Evolutionary conservation across 805 yeast species (phyloP).

Genomic region (Kazachstania martiniae): DNA sequence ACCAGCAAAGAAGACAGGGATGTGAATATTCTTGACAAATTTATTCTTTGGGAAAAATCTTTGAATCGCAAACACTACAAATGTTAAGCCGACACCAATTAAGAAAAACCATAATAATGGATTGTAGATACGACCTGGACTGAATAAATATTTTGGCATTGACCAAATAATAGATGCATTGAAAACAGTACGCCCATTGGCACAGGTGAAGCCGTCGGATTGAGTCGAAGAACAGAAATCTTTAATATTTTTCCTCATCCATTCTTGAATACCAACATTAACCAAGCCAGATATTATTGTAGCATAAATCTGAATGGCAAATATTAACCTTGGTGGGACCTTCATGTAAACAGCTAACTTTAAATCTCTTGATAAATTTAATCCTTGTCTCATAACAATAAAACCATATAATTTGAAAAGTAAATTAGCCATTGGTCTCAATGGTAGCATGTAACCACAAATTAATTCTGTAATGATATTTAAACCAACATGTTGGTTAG

Average conservation of each 20-base stretch:
- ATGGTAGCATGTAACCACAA: conserved; percentile 51
- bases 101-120: conserved; percentile 46
- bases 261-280: conserved; percentile 31
- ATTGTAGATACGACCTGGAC: conserved; percentile 40
- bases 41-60: conserved; percentile 20
- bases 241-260: conserved; percentile 30
- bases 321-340: conserved; percentile 45
- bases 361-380: conserved; percentile 39
- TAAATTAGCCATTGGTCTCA: conserved; percentile 43
- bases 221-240: conserved; percentile 33
- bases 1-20: conserved; percentile 54
- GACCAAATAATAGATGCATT: conserved; percentile 46
- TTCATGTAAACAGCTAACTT: conserved; percentile 49
- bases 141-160: conserved; percentile 42
- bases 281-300: conserved; percentile 32
- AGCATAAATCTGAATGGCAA: conserved; percentile 34
- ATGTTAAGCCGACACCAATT: conserved; percentile 31
- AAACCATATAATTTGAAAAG: conserved; percentile 44
- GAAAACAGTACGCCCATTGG: conserved; percentile 34
- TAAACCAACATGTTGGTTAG: conserved; percentile 44
- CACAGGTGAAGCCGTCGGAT: conserved; percentile 34
- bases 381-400: conserved; percentile 44
- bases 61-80: too few species aligned
- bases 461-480: conserved; percentile 50
- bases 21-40: conserved; percentile 34